Evolutionary conservation across 495 filamentous ascomycete species (phyloP), one percentile per base, ranked within the genome.

Genomic region (Halenospora varia): DNA sequence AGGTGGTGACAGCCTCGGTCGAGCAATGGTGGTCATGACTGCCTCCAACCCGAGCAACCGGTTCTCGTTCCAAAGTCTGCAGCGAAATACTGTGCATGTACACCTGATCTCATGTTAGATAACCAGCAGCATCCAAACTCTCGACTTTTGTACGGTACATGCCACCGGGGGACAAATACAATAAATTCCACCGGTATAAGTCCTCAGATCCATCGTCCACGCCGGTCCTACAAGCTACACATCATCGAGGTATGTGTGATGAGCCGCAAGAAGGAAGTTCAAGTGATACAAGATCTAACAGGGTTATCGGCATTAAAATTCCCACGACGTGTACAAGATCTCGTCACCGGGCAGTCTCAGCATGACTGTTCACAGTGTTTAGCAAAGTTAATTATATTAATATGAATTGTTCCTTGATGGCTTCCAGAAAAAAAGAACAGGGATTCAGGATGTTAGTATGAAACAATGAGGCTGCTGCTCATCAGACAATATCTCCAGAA

Each of bases 101-200:
- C 19, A 46, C 42, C 6, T 46, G 42, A 46, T 46, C 42, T 46
- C 42, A n/a, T 46, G 42, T 46, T 46, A 46, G 42, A 46, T 17
- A 46, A 46, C 42, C 15, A 46, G 42, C 42, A 46, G 13, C 42
- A 46, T 20, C 42, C 8, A 17, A 46, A 17, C 15, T 17, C 19
- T 4, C 42, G 13, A n/a, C 17, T 4, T 8, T n/a, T 6, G 42
- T 20, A 46, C 42, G 17, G 13, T 46, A 46, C 42, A 46, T 35
- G 29, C 29, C 29, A 13, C 13, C 29, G 29, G 4, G 13, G 13
- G 29, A 35, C 29, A 4, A 35, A 35, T 4, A 35, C 13, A 13
- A 4, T 13, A 4, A 35, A 35, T 35, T 35, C 6, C 29, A 35
- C 29, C 13, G 29, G 13, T 13, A 35, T 4, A 35, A 13, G 29